Evolutionary conservation across 768 basidiomycete genomes (phyloP).

Genomic region (Calocybe gangraenosa): DNA sequence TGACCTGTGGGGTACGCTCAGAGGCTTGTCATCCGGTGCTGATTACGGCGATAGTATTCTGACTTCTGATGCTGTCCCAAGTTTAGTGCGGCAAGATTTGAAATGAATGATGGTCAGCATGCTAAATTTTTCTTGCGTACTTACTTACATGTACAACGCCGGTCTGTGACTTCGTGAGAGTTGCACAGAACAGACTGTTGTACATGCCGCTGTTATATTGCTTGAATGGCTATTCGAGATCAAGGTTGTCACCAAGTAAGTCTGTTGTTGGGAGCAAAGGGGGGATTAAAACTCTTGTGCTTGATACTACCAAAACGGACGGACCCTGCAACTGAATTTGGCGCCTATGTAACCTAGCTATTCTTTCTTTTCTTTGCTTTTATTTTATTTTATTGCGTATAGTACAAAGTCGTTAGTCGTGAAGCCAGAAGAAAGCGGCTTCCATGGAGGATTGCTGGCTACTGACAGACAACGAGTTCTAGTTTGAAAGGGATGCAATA

Average conservation of each 20-base stretch:
- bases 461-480: conserved; percentile 15
- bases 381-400: not conserved
- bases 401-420: conserved; percentile 4
- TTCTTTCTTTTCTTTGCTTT: not conserved
- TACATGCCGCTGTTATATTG: conserved; percentile 16
- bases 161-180: conserved; percentile 17
- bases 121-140: too few species aligned
- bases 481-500: conserved; percentile 20
- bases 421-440: conserved; percentile 10
- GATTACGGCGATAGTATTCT: not conserved
- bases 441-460: conserved; percentile 17
- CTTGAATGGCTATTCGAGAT: conserved; percentile 19
- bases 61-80: not conserved
- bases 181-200: not conserved
- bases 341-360: conserved; percentile 4
- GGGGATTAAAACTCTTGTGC: conserved; percentile 13
- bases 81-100: not conserved
- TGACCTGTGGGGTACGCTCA: not conserved
- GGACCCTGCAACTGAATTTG: conserved; percentile 15
- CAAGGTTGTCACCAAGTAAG: conserved; percentile 26
- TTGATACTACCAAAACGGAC: conserved; percentile 18
- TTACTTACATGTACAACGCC: too few species aligned
- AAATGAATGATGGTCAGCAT: too few species aligned
- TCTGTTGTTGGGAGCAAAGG: conserved; percentile 10
- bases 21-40: not conserved